Evolutionary conservation across 78 protist genomes (phyloP), one percentile per base, ranked within the genome.

Genomic region (Trichosphaerium sp.): DNA sequence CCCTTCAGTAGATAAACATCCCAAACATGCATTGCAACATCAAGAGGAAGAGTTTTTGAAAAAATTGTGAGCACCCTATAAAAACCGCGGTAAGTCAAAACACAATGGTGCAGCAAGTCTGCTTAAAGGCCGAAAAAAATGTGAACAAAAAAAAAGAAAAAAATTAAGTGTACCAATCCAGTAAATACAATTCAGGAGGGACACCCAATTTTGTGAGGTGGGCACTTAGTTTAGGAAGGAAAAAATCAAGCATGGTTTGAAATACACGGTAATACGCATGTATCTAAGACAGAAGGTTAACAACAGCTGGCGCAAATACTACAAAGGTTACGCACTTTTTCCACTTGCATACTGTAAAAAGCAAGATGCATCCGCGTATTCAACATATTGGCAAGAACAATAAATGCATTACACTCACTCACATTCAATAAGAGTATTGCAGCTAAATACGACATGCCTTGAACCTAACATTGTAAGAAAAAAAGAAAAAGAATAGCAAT

Each of bases 401-500:
- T 73, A 26, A 90, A 93, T 15, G 94, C 89, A 3, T 49, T 57
- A 39, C 71, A 62, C 40, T 56, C 75, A 25, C 85, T 90, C 21
- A 93, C 18, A 37, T 88, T 73, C 29, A 88, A 74, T 49, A 93
- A 69, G 49, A 89, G 76, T 64, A 91, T 70, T 1, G 94, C 88
- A 3, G 88, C 95, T n/a, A 93, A 40, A 61, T 84, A 93, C 12
- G 93, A 87, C 96, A 92, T 92, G 10, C 96, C 96, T 38, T 92
- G 96, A 1, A 88, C 93, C 66, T 91, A 80, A 4, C 70, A 76
- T 12, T 69, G 64, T 15, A 52, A 74, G 31, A 71, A 23, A 71
- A 34, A 18, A n/a, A 18, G n/a, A n/a, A n/a, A n/a, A n/a, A n/a
- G n/a, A n/a, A n/a, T n/a, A n/a, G n/a, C n/a, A n/a, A n/a, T n/a